Evolutionary conservation across 306 rosid genomes (phyloP), one percentile per base, ranked within the genome.

Genomic region (Vicia faba): DNA sequence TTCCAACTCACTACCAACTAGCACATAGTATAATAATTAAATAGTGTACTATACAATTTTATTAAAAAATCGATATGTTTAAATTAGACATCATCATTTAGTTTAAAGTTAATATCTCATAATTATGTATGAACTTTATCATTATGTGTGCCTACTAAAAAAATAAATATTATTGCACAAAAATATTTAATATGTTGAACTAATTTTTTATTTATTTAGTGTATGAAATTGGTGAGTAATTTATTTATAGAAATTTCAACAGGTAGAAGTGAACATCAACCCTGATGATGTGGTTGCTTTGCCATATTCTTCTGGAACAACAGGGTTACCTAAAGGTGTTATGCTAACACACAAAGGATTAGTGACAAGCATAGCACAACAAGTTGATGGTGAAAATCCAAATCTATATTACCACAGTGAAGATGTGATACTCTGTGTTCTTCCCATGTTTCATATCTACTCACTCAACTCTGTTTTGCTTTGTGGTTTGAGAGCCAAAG

Each of bases 231-330:
- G 7, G 36, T 31, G 0, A 5, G 5, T 39, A 11, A 39, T 39
- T 39, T 10, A 0, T 39, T 39, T 40, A 11, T 40, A 0, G 15
- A 14, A 45, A 14, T 23, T 23, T 12, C 4, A 54, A 55, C 61
- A 55, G 61, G 61, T 12, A 5, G 10, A 59, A 11, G 9, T 33
- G 1, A 19, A 39, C 2, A 82, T 90, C 11, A 64, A 57, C 12
- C 79, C 86, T 0, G 88, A 87, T 13, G 97, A 91, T 65, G 88
- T 84, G 8, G 92, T 88, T 6, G 97, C 90, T 19, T 60, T 91
- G 23, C 95, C 90, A 0, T 91, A 82, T 54, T 91, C 97, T 0
- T 91, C 97, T 0, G 97, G 95, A 0, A 91, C 97, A 0, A 91
- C 92, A 0, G 97, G 97, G 4, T 75, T 85, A 0, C 90, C 95